Evolutionary conservation across 2,329 filamentous ascomycete genomes (phyloP).

Genomic region (Sarocladium kiliense): DNA sequence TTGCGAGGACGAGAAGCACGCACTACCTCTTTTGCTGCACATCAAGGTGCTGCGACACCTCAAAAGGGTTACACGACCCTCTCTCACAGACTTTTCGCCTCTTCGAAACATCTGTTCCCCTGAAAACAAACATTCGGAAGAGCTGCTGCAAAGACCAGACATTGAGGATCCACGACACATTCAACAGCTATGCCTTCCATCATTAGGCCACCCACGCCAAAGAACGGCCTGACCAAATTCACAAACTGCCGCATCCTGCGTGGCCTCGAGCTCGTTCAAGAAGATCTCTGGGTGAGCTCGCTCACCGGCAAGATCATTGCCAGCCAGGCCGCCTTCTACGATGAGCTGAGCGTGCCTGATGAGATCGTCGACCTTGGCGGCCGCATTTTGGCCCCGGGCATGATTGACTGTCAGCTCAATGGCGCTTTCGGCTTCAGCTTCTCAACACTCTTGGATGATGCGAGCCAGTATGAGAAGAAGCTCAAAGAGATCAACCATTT

Average conservation of each 20-base stretch:
- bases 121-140: no score
- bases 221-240: conserved; percentile 70
- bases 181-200: no score
- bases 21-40: no score
- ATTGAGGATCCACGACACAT: no score
- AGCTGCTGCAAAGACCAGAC: no score
- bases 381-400: conserved; percentile 76
- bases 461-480: conserved; percentile 65
- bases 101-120: no score
- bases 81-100: no score
- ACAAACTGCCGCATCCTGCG: conserved; percentile 80
- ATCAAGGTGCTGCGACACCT: no score
- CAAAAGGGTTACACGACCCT: no score
- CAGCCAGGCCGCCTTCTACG: conserved; percentile 63
- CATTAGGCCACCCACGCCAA: no score
- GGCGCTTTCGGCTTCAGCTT: conserved; percentile 93
- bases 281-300: conserved; percentile 87
- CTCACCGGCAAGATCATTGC: conserved; percentile 75
- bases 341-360: conserved; percentile 64
- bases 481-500: conserved; percentile 65
- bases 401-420: conserved; percentile 91
- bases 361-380: conserved; percentile 73
- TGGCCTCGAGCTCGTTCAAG: conserved; percentile 60
- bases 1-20: no score
- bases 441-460: conserved; percentile 67